Evolutionary conservation across 2,329 filamentous ascomycete species (phyloP), one percentile per base, ranked within the genome.

Genomic region (Curvularia sp.): DNA sequence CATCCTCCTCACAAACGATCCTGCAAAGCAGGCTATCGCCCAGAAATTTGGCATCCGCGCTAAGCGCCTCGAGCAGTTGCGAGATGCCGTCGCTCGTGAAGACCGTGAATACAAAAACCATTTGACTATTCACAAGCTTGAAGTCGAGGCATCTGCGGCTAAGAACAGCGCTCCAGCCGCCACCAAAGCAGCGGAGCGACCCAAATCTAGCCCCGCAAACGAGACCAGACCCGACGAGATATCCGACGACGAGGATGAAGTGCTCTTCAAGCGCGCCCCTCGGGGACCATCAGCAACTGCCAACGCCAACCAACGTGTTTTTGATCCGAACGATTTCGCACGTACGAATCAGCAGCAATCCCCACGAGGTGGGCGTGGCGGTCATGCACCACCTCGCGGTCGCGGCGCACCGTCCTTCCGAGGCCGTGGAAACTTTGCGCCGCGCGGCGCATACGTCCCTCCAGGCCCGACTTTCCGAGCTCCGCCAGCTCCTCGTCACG

Each of bases 1-100:
- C 72, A 83, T 84, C 59, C 80, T 84, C 61, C 75, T 84, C 43
- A 83, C 81, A 53, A 83, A 84, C 61, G 81, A 84, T 59, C 69
- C 77, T 1, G 65, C 67, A 26, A 83, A 83, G 66, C 78, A 80
- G 49, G 67, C 71, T 12, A 78, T 80, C 55, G 81, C 81, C 15
- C 79, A 80, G 53, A 79, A 81, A 24, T 84, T 84, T 54, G 81
- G 82, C 60, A 80, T 84, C 47, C 78, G 80, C 38, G 77, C 75
- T 33, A 83, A 82, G 74, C 78, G 80, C 51, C 72, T 83, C 7
- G 80, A 82, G 66, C 80, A 83, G 61, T 75, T 84, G 10, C 78
- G 81, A 8, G 81, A 83, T 59, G 80, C 79, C 30, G 76, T 83
- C 22, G 77, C 76, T 20, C 77, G 81, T 44, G 81, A 83, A 63